These are phyloP conservation scores for Davidsoniella neocaledoniae DNA, from an alignment of 2,329 filamentous ascomycete genomes.

Conservation along the genomic window DNA sequence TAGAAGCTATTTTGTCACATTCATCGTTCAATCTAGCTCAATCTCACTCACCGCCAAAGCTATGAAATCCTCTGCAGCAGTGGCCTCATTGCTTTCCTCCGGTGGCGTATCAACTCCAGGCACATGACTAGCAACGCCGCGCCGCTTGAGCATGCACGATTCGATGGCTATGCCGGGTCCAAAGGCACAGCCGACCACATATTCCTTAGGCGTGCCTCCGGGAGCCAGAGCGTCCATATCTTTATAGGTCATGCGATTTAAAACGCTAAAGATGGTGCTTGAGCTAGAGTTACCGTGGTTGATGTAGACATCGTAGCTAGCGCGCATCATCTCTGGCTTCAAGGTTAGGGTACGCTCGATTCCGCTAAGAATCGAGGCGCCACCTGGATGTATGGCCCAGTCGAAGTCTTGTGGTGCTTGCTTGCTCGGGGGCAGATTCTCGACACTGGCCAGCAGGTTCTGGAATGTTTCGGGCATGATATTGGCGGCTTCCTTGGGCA, in stretches of 20 bases:
- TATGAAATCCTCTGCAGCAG: too few relatives aligned
- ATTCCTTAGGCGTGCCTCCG: slow-evolving; percentile 31
- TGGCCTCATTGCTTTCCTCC: slow-evolving; percentile 33
- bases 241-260: slow-evolving; percentile 41
- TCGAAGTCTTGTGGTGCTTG: slow-evolving; percentile 42
- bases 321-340: slow-evolving; percentile 45
- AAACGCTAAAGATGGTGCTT: slow-evolving; percentile 50
- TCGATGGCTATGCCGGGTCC: slow-evolving; percentile 53
- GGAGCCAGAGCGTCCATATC: slow-evolving; percentile 43
- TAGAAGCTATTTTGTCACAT: too few relatives aligned
- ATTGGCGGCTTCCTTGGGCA: slow-evolving; percentile 37
- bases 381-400: slow-evolving; percentile 59
- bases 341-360: slow-evolving; percentile 42
- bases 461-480: slow-evolving; percentile 37
- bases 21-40: slow-evolving; percentile 17
- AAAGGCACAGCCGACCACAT: slow-evolving; percentile 51
- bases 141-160: slow-evolving; percentile 47
- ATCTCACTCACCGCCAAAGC: slow-evolving; percentile 22
- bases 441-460: slow-evolving; percentile 26
- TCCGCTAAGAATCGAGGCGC: slow-evolving; percentile 47
- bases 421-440: slow-evolving; percentile 28
- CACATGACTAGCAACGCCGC: slow-evolving; percentile 17
- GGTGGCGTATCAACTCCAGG: slow-evolving; percentile 33
- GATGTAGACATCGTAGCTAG: slow-evolving; percentile 53
- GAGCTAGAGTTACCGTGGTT: slow-evolving; percentile 53